These are phyloP conservation scores for Carpinus viminea DNA, from an alignment of 306 rosid species.

Conservation along the genomic window DNA sequence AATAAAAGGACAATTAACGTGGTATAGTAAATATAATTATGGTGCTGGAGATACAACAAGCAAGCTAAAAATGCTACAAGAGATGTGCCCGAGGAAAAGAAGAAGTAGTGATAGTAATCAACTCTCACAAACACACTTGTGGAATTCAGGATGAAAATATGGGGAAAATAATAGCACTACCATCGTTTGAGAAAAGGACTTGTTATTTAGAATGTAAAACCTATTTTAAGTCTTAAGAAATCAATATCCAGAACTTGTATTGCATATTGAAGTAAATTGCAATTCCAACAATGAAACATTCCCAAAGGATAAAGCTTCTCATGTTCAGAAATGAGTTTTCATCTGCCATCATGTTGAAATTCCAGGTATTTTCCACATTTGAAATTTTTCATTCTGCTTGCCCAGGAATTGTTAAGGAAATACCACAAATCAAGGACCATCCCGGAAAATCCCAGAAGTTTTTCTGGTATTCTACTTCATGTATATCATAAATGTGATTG, in stretches of 20 bases:
- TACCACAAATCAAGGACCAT: too few species aligned
- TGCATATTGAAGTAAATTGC: background rate
- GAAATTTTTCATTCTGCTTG: background rate
- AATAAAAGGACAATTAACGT: background rate
- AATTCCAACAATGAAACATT: background rate
- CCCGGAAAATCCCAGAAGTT: background rate
- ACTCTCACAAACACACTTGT: background rate
- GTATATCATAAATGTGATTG: background rate
- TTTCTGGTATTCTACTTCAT: background rate
- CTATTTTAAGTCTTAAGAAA: background rate
- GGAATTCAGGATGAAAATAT: background rate
- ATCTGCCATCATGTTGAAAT: background rate
- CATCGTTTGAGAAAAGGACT: background rate
- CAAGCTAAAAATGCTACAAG: background rate
- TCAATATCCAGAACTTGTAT: constrained; percentile 1
- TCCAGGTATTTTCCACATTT: background rate
- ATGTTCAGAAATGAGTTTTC: background rate
- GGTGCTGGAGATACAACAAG: background rate
- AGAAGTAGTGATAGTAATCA: background rate
- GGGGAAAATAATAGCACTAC: background rate
- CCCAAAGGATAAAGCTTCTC: background rate
- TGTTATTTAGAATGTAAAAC: background rate
- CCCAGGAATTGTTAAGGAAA: too few species aligned
- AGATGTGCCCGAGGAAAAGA: background rate
- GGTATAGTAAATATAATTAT: background rate